Evolutionary conservation across 2,329 filamentous ascomycete species (phyloP), one percentile per base, ranked within the genome.

Genomic region (Scortechinia acanthostroma): DNA sequence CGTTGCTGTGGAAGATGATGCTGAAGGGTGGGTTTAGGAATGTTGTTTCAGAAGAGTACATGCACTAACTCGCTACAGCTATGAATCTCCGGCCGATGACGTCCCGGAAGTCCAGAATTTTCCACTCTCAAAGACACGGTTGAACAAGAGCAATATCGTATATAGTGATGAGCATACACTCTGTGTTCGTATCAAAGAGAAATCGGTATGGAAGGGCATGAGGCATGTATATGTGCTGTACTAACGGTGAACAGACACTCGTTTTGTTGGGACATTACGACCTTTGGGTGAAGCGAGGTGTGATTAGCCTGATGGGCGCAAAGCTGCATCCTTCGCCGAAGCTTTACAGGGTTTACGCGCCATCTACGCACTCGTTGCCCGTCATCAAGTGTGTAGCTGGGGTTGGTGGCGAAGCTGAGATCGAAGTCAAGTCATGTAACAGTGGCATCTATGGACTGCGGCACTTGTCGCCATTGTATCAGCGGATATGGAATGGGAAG

Each of bases 221-320:
- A 25, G 15, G 22, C 22, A 40, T 20, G 19, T 30, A 14, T 20
- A 10, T 40, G 35, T 14, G 42, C 16, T 2, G 22, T 47, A 46
- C 56, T 62, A 42, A 60, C 40, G 6, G 14, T 17, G 22, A 20
- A 49, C 49, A 69, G 66, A 69, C 61, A 28, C 68, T 59, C 21
- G 60, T 62, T 4, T 43, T 70, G 4, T 43, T 69, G n/a, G 79
- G 79, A 13, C 68, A 71, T 37, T 82, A 76, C 52, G 68, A 76
- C 47, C 54, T 83, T n/a, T 69, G 69, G 59, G 71, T 83, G 3
- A 66, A 71, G 40, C 64, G 68, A 52, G 79, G 78, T 13, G 65
- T 75, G 21, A 59, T 80, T 23, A 74, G 70, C 42, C 55, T 82
- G 42, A 74, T 77, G 55, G 79, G 79, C 23, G 76, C 77, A n/a